phyloP scores from a whole-genome alignment of 805 yeast genomes.

The Maudiozyma serrabonitensis region DNA sequence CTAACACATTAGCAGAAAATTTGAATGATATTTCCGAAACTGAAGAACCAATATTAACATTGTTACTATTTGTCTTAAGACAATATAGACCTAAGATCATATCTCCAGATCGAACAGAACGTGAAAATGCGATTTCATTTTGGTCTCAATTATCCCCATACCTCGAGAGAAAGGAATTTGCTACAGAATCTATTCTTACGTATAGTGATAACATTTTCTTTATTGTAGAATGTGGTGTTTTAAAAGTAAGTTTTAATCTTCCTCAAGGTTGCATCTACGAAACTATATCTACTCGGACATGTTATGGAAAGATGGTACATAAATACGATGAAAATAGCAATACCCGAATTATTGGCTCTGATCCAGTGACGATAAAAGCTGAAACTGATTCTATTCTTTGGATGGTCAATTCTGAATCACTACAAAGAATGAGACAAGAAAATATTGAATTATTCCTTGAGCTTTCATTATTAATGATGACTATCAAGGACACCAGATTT shows the following conservation, averaged over 20 bases:
- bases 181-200: slow-evolving; percentile 38
- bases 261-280: slow-evolving; percentile 34
- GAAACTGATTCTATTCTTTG: slow-evolving; percentile 60
- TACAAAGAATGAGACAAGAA: slow-evolving; percentile 38
- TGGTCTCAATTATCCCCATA: slow-evolving; percentile 58
- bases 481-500: slow-evolving; percentile 59
- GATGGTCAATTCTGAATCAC: slow-evolving; percentile 43
- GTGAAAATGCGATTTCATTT: slow-evolving; percentile 37
- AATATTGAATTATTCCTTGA: slow-evolving; percentile 54
- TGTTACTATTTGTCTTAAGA: slow-evolving; percentile 23
- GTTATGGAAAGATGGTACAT: slow-evolving; percentile 38
- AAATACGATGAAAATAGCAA: not conserved
- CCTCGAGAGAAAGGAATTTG: slow-evolving; percentile 41
- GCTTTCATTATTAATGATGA: slow-evolving; percentile 48
- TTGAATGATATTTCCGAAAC: slow-evolving; percentile 3
- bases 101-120: slow-evolving; percentile 21
- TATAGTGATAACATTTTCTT: slow-evolving; percentile 35
- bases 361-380: slow-evolving; percentile 40
- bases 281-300: slow-evolving; percentile 44
- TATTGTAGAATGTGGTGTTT: slow-evolving; percentile 47
- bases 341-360: slow-evolving; percentile 11
- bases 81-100: slow-evolving; percentile 20
- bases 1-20: slow-evolving; percentile 5
- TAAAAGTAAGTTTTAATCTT: slow-evolving; percentile 43
- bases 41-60: slow-evolving; percentile 19